These are phyloP conservation scores for Talaromyces sp. DNA, from an alignment of 2,329 filamentous ascomycete species.

Conservation along the genomic window DNA sequence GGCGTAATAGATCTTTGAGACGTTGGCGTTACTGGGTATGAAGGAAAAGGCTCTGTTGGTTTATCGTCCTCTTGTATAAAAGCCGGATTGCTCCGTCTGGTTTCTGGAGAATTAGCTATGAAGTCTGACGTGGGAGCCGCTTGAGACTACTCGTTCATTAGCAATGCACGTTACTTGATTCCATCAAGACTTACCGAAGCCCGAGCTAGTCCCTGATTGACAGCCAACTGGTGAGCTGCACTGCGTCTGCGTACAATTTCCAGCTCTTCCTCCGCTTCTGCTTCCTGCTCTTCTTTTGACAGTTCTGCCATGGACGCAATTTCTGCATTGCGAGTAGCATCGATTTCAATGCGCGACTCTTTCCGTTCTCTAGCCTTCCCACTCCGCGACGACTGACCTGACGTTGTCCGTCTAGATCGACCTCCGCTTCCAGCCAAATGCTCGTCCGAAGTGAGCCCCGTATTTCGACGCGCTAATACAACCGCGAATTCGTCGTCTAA, in stretches of 20 bases:
- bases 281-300: slow-evolving; percentile 55
- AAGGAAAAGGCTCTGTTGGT: slow-evolving; percentile 35
- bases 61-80: slow-evolving; percentile 21
- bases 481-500: slow-evolving; percentile 90
- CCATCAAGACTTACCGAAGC: slow-evolving; percentile 29
- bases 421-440: slow-evolving; percentile 56
- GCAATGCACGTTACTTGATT: neutral
- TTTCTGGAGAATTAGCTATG: slow-evolving; percentile 3
- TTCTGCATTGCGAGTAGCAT: slow-evolving; percentile 31
- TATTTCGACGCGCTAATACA: slow-evolving; percentile 69
- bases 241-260: slow-evolving; percentile 53
- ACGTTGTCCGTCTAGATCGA: slow-evolving; percentile 47
- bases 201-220: slow-evolving; percentile 50
- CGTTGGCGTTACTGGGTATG: slow-evolving; percentile 27
- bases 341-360: slow-evolving; percentile 29
- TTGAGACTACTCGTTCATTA: neutral
- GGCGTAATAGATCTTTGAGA: slow-evolving; percentile 10
- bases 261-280: slow-evolving; percentile 55
- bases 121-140: neutral
- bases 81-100: slow-evolving; percentile 15
- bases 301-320: slow-evolving; percentile 54
- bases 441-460: slow-evolving; percentile 60
- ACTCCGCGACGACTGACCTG: slow-evolving; percentile 45
- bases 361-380: slow-evolving; percentile 36
- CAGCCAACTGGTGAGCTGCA: slow-evolving; percentile 55